Evolutionary conservation across 306 rosid species (phyloP).

Genomic region (Cicer chorassanicum): DNA sequence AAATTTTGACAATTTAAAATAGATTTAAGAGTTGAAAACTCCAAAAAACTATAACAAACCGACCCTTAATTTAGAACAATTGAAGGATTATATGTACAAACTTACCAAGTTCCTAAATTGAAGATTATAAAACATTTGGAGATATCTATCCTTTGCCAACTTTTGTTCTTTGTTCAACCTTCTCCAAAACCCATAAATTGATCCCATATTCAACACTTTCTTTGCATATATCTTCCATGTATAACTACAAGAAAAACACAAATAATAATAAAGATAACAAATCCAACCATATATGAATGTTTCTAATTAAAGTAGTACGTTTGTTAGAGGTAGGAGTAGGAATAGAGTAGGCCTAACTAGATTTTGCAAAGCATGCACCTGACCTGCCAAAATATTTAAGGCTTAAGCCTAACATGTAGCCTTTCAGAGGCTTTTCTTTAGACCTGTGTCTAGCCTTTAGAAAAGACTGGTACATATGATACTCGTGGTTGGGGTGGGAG

Average conservation of each 20-base stretch:
- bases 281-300: not conserved
- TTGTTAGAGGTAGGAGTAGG: too few relatives aligned
- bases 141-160: conserved; percentile 80
- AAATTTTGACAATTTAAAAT: too few relatives aligned
- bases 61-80: not conserved
- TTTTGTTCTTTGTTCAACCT: conserved; percentile 69
- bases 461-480: too few relatives aligned
- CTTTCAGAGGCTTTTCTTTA: too few relatives aligned
- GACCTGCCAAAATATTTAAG: too few relatives aligned
- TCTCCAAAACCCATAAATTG: conserved; percentile 89
- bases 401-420: too few relatives aligned
- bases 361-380: too few relatives aligned
- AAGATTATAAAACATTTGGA: conserved; percentile 78
- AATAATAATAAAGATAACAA: conserved; percentile 10
- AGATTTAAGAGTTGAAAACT: too few relatives aligned
- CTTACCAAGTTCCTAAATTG: conserved; percentile 77
- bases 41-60: not conserved
- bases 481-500: too few relatives aligned
- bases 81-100: conserved; percentile 10
- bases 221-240: conserved; percentile 98
- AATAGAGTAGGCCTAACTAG: too few relatives aligned
- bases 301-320: too few relatives aligned
- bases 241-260: conserved; percentile 59
- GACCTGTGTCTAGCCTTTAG: too few relatives aligned
- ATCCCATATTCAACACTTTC: conserved; percentile 83